Percentiles rank a stretch among this genome's conserved stretches.
phyloP scores from a whole-genome alignment of 495 filamentous ascomycete species.

The Penicillium coprophilum region DNA sequence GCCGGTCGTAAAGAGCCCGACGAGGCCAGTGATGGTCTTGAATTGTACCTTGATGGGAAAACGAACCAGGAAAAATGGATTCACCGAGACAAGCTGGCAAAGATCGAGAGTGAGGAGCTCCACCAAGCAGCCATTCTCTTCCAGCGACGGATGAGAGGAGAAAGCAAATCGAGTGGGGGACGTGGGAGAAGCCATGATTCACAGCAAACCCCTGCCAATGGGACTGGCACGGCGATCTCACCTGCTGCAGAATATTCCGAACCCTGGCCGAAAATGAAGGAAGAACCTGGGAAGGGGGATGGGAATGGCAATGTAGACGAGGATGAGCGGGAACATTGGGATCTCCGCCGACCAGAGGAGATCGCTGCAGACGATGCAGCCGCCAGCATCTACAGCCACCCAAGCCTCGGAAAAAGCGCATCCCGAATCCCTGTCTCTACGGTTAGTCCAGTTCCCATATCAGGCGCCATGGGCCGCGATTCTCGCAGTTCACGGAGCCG shows the following conservation, averaged over 20 bases:
- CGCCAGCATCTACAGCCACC: constrained; percentile 43
- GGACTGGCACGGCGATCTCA: constrained; percentile 30
- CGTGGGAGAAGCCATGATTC: constrained; percentile 55
- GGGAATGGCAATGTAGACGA: constrained; percentile 34
- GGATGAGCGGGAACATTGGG: constrained; percentile 54
- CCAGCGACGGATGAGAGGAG: constrained; percentile 55
- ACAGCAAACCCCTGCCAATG: constrained; percentile 34
- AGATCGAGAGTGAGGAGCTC: constrained; percentile 90
- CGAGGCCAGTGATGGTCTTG: constrained; percentile 21
- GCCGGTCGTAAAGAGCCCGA: constrained; percentile 30
- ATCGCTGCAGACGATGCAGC: constrained; percentile 63
- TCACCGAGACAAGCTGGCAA: constrained; percentile 89
- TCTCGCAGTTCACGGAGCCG: constrained; percentile 64
- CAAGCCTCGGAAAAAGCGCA: constrained; percentile 47
- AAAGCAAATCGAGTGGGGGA: constrained; percentile 59
- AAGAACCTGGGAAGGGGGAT: constrained; percentile 43
- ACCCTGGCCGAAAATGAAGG: constrained; percentile 40
- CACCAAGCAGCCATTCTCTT: constrained; percentile 80
- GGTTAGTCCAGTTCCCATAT: constrained; percentile 70
- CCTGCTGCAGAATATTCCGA: constrained; percentile 34
- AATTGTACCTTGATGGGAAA: constrained; percentile 18
- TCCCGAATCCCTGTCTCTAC: constrained; percentile 86
- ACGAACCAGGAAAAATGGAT: constrained; percentile 71
- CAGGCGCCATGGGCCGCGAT: constrained; percentile 61
- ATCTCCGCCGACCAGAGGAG: constrained; percentile 78